Percentiles rank a stretch among this genome's conserved stretches.
phyloP scores from a whole-genome alignment of 495 filamentous ascomycete genomes.

The Parathielavia appendiculata region DNA sequence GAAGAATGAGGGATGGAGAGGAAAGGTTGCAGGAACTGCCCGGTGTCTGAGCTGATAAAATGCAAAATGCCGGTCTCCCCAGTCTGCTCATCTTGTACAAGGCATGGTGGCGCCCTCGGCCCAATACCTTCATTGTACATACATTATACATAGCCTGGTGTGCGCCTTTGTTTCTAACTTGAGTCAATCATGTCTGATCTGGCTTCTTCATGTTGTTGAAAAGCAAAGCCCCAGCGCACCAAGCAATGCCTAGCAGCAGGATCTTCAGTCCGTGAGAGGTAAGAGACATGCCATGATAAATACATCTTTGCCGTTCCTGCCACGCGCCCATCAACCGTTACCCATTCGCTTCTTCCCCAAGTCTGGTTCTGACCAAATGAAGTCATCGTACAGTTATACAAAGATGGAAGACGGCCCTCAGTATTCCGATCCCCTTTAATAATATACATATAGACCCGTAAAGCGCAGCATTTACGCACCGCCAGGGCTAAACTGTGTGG shows the following conservation, averaged over 20 bases:
- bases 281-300: constrained; percentile 8
- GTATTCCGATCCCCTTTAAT: not conserved
- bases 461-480: not conserved
- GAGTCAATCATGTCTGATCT: too few relatives aligned
- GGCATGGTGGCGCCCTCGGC: too few relatives aligned
- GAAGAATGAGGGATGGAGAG: too few relatives aligned
- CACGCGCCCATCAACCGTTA: not conserved
- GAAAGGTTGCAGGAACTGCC: too few relatives aligned
- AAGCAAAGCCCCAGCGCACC: not conserved
- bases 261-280: not conserved
- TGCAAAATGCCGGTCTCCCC: too few relatives aligned
- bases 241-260: not conserved
- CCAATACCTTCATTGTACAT: too few relatives aligned
- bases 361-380: not conserved
- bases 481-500: not conserved
- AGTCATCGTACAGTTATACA: constrained; percentile 1
- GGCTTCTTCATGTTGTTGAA: too few relatives aligned
- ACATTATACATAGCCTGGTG: too few relatives aligned
- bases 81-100: too few relatives aligned
- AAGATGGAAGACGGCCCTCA: not conserved
- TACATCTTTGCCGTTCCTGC: not conserved
- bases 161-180: too few relatives aligned
- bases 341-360: not conserved
- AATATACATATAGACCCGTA: constrained; percentile 8
- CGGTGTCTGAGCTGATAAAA: too few relatives aligned